These are phyloP conservation scores for Dactylellina haptotyla DNA, from an alignment of 2,329 filamentous ascomycete species.

Conservation along the genomic window DNA sequence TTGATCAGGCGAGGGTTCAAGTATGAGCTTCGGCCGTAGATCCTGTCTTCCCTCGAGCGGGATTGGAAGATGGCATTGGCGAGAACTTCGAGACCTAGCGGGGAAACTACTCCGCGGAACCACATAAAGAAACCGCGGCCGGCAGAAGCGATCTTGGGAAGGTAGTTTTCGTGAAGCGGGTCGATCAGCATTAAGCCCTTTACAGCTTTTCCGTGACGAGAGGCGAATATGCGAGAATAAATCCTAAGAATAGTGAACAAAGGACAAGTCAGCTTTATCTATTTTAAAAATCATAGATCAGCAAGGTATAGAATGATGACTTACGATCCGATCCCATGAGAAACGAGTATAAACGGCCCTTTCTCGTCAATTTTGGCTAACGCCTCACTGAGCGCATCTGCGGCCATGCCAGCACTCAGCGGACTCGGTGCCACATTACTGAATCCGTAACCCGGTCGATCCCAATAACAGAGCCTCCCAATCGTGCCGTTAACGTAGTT, in stretches of 20 bases:
- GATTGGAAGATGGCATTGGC: conserved; percentile 83
- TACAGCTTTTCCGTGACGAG: conserved; percentile 79
- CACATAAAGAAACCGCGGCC: conserved; percentile 84
- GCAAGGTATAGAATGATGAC: background rate
- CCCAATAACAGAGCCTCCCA: conserved; percentile 90
- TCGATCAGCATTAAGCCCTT: conserved; percentile 86
- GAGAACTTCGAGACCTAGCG: conserved; percentile 83
- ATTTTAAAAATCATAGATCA: background rate
- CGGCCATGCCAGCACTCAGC: conserved; percentile 90
- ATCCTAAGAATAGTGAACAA: conserved; percentile 69
- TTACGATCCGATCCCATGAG: conserved; percentile 75
- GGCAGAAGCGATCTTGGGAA: conserved; percentile 73
- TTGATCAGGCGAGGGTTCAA: conserved; percentile 87
- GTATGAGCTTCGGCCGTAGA: conserved; percentile 81
- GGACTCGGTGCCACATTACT: conserved; percentile 92
- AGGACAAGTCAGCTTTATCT: background rate
- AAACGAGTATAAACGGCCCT: conserved; percentile 88
- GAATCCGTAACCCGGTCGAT: conserved; percentile 89
- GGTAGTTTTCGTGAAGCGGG: conserved; percentile 85
- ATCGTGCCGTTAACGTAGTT: conserved; percentile 83
- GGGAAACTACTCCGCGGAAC: conserved; percentile 84
- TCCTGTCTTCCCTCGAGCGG: conserved; percentile 80
- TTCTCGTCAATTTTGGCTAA: conserved; percentile 81
- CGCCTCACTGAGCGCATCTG: conserved; percentile 86
- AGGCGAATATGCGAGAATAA: conserved; percentile 89